A percentile compares a stretch with the other conserved stretches of the same genome.
Conservation (phyloP, 2,329 filamentous ascomycete genomes). For the Pestalotiopsis fici region DNA sequence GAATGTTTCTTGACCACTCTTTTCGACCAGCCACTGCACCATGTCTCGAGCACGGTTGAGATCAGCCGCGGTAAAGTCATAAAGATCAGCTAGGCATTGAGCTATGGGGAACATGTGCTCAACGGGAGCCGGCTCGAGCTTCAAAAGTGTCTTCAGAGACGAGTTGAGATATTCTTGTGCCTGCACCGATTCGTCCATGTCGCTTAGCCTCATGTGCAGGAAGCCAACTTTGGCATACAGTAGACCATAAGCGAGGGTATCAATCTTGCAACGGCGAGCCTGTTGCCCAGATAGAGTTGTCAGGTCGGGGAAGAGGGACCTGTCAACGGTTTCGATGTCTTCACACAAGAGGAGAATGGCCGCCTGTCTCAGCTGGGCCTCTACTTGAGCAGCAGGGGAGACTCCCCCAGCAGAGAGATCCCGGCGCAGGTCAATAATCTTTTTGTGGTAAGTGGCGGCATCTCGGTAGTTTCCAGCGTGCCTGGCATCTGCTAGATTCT, state of each 20-base stretch:
- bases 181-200: not conserved
- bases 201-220: not conserved
- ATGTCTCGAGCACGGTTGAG: not conserved
- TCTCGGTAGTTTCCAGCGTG: not conserved
- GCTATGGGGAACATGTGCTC: conserved; percentile 1
- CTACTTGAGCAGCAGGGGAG: not conserved
- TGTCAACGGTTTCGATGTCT: not conserved
- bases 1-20: not conserved
- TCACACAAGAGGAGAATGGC: not conserved
- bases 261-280: not conserved
- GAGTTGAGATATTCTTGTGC: not conserved
- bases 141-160: not conserved
- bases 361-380: not conserved
- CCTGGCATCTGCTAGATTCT: not conserved
- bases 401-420: not conserved
- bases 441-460: not conserved
- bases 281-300: not conserved
- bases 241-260: not conserved
- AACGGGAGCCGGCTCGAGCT: not conserved
- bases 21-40: not conserved
- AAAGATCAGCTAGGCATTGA: not conserved
- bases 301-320: not conserved
- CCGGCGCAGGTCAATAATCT: not conserved
- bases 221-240: not conserved
- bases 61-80: not conserved